Base-by-base conservation (phyloP, 169 alveolate species). In the Plasmodium fragile region DNA sequence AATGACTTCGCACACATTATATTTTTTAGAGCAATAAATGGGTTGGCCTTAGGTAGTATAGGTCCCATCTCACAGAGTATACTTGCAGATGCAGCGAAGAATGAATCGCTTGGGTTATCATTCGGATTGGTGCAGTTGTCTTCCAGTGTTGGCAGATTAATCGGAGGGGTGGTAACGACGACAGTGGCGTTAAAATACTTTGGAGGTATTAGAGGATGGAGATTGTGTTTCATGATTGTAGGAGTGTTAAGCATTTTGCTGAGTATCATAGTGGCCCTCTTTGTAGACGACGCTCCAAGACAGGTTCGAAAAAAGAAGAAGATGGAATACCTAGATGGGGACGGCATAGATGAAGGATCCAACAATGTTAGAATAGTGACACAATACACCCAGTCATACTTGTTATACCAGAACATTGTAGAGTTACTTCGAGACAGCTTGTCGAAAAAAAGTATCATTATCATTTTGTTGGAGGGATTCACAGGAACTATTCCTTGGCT, bases 401-500 rank as follows among this genome's bases (percentile, higher is more conserved):
- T 92, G 77, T 79, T 96, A 59, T 82, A 93, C 81, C 71, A 82
- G 22, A 92, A 75, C 22, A 59, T 85, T 79, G 10, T 36, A 2
- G 83, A 92, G 8, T 41, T 92, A 22, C 83, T 81, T 8, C 80
- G 59, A 82, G 93, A 92, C 43, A 82, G 93, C 52, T 92, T 92
- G 28, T 82, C 93, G 4, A 92, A 92, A 72, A 83, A 79, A 70
- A 84, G 93, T 82, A 83, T 84, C 16, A 92, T 92, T 7, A 83
- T 84, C 30, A 92, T 85, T 13, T 65, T 92, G 78, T n/a, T 95
- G 55, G 97, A 97, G 96, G 98, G 98, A 5, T 85, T 97, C 90
- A 92, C 97, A 18, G 98, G 98, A n/a, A 97, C 98, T 25, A 97
- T 97, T 30, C 99, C 99, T 18, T 97, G 98, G 98, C 81, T 97